Evolutionary conservation across 192 early-diverging fungal genomes (phyloP), one percentile per base, ranked within the genome.

Genomic region (Irineochytrium annulatum): DNA sequence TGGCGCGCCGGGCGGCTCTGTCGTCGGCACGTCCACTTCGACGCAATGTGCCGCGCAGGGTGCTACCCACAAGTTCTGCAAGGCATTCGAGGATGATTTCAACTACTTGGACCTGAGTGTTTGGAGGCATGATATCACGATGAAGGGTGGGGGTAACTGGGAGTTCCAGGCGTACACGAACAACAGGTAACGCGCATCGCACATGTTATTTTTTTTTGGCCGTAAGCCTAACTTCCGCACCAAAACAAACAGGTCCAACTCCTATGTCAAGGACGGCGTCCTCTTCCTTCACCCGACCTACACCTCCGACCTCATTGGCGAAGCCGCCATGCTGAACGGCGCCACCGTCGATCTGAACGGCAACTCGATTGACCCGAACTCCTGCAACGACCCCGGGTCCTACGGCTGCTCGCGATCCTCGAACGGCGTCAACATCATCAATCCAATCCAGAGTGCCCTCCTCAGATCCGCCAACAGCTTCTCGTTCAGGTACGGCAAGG

Each of bases 211-310:
- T n/a, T n/a, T n/a, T n/a, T n/a, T n/a, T n/a, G n/a, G n/a, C n/a
- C n/a, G n/a, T n/a, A n/a, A n/a, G n/a, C n/a, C n/a, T n/a, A n/a
- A n/a, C n/a, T n/a, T n/a, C n/a, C n/a, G n/a, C n/a, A n/a, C n/a
- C n/a, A n/a, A n/a, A n/a, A n/a, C n/a, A n/a, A n/a, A n/a, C n/a
- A 29, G 59, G 19, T 37, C 62, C 19, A 87, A 86, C 52, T 78
- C 78, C 11, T 87, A 77, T 56, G 78, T 83, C 22, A 54, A 68
- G n/a, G 67, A 86, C 32, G 81, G 81, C n/a, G 43, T 78, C 31
- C 76, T 87, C 26, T 84, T 82, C 57, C 57, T 87, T 39, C 62
- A 75, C 6, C 85, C 85, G 4, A 84, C 85, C 2, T 61, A 78
- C 20, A 86, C 84, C 16, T 59, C 76, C 14, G 66, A 78, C 26